A percentile compares a stretch with the other conserved stretches of the same genome.
phyloP scores from a whole-genome alignment of 495 filamentous ascomycete genomes.

The Trichocladium uniseriatum region DNA sequence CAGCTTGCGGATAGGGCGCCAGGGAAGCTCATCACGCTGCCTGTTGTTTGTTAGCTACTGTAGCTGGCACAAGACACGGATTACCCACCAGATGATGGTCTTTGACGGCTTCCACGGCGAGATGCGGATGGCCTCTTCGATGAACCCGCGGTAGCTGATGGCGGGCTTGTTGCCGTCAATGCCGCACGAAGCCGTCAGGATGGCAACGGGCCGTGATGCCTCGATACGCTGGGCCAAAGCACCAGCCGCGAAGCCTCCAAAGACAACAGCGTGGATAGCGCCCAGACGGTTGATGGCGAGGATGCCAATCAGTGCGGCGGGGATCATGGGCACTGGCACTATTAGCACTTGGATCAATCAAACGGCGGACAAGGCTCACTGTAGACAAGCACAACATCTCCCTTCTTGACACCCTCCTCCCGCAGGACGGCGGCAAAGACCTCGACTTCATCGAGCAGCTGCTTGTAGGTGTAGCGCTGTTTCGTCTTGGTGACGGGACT shows the following conservation, averaged over 20 bases:
- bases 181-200: conserved; percentile 86
- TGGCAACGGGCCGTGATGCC: conserved; percentile 59
- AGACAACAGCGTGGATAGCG: conserved; percentile 84
- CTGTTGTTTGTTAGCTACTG: background rate
- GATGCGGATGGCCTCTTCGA: conserved; percentile 54
- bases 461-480: conserved; percentile 59
- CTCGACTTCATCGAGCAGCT: conserved; percentile 76
- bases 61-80: background rate
- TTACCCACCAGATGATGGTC: conserved; percentile 53
- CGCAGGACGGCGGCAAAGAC: conserved; percentile 71
- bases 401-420: conserved; percentile 74
- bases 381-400: conserved; percentile 88
- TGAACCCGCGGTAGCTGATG: conserved; percentile 58
- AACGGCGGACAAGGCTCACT: conserved; percentile 44
- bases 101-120: conserved; percentile 55
- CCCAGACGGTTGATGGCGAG: conserved; percentile 74
- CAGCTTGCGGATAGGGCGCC: conserved; percentile 55
- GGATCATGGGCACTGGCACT: conserved; percentile 86
- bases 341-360: background rate
- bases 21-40: conserved; percentile 65
- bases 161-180: conserved; percentile 80
- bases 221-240: conserved; percentile 87
- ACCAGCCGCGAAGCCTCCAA: conserved; percentile 76
- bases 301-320: conserved; percentile 73
- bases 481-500: conserved; percentile 73